Evolutionary conservation across 345 rosid genomes (phyloP), one percentile per base, ranked within the genome.

Genomic region (Citrus hindsii): DNA sequence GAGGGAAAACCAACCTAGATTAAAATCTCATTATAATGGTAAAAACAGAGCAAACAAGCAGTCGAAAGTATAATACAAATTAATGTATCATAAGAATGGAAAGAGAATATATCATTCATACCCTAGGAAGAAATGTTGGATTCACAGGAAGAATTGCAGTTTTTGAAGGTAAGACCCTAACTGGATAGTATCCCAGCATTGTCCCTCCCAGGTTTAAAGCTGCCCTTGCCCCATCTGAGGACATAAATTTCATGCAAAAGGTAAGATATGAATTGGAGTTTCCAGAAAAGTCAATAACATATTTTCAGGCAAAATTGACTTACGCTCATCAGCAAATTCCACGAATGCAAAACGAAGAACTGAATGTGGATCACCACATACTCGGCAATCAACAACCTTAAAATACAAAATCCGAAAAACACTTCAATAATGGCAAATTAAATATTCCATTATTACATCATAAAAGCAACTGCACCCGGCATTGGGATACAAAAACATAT

Each of bases 91-190:
- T 66, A 79, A 33, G 55, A 25, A 67, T 27, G 40, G 79, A 55
- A 33, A 70, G 32, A 73, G 48, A 21, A 42, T 18, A 55, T 76
- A 27, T 22, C 67, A 48, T 5, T 62, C 87, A 81, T 87, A 92
- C 98, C 94, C 94, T 88, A 37, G 97, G 97, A 78, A 94, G 94
- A 88, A 87, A 94, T 59, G 87, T 91, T 25, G 98, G 98, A 85
- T 94, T 94, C 83, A 94, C 98, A n/a, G 97, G 98, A 79, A 91
- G 96, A 67, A 94, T 94, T 51, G 98, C 96, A 65, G 98, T 94
- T 85, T 94, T 94, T 30, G 98, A 94, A 71, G 97, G 98, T 83
- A 94, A 84, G 82, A 94, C 93, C 84, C 92, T 88, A 81, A 94
- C 86, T 1, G 97, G 98, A 84, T 92, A 92, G 85, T 82, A 94